A percentile compares a stretch with the other conserved stretches of the same genome.
phyloP scores from a whole-genome alignment of 2,329 filamentous ascomycete species.

The Cladobotryum mycophilum region DNA sequence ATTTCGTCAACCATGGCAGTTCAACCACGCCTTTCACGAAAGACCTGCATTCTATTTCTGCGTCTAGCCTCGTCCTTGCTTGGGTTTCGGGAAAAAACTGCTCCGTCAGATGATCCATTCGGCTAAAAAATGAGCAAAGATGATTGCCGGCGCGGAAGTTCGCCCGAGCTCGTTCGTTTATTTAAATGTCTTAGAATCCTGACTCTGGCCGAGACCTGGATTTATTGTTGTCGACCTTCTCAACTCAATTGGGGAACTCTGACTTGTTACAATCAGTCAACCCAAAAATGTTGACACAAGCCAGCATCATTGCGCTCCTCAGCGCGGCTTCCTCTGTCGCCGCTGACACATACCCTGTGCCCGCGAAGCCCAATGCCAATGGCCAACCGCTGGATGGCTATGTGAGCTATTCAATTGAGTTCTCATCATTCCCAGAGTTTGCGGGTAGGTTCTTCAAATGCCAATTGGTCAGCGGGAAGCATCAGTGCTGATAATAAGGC shows the following conservation, averaged over 20 bases:
- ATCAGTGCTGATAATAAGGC: background rate
- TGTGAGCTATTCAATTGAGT: slow-evolving; percentile 47
- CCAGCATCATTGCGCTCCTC: slow-evolving; percentile 9
- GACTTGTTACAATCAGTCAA: background rate
- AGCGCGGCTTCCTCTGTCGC: slow-evolving; percentile 4
- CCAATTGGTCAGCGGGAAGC: background rate
- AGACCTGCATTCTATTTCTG: background rate
- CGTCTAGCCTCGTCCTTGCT: too few relatives aligned
- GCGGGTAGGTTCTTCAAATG: slow-evolving; percentile 26
- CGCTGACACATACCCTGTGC: slow-evolving; percentile 11
- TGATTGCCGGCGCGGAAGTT: too few relatives aligned
- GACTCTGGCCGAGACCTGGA: background rate
- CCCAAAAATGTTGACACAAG: slow-evolving; percentile 5
- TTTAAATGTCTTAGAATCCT: too few relatives aligned
- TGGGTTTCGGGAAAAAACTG: too few relatives aligned
- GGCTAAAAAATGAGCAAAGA: too few relatives aligned
- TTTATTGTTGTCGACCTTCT: background rate
- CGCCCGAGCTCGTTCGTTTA: too few relatives aligned
- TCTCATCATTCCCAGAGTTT: slow-evolving; percentile 47
- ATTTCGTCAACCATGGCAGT: background rate
- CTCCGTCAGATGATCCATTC: too few relatives aligned
- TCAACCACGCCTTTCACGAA: background rate
- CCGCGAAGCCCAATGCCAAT: slow-evolving; percentile 4
- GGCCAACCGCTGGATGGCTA: slow-evolving; percentile 26
- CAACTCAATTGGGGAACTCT: background rate